Conservation (phyloP, 345 rosid species). For the Hevea brasiliensis region DNA sequence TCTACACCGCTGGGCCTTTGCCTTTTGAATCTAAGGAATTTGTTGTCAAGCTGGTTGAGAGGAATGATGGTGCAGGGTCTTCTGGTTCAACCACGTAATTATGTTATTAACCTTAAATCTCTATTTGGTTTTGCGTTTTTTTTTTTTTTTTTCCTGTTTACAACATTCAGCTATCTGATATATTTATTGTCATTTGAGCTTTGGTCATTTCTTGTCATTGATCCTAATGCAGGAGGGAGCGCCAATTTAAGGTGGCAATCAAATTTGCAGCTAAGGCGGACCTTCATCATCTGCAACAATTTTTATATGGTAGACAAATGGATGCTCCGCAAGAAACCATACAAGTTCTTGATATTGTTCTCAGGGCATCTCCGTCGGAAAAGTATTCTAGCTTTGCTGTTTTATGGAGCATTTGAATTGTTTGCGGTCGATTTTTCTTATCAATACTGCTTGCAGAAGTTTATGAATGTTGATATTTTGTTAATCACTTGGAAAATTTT, state of each 20-base stretch:
- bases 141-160: neutral
- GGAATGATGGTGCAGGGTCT: slow-evolving; percentile 14
- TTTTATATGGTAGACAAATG: slow-evolving; percentile 32
- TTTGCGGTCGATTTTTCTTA: too few relatives aligned
- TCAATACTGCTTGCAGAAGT: too few relatives aligned
- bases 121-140: too few relatives aligned
- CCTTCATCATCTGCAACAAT: slow-evolving; percentile 41
- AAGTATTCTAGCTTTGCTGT: neutral
- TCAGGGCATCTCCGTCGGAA: slow-evolving; percentile 51
- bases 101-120: too few relatives aligned
- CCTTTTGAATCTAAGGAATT: slow-evolving; percentile 70
- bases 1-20: slow-evolving; percentile 66
- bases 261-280: slow-evolving; percentile 49
- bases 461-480: neutral
- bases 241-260: slow-evolving; percentile 51
- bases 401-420: too few relatives aligned
- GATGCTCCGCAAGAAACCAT: slow-evolving; percentile 64
- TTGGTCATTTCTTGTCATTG: too few relatives aligned
- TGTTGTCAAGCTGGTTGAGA: slow-evolving; percentile 35
- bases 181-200: too few relatives aligned
- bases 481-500: neutral
- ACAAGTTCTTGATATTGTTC: slow-evolving; percentile 70
- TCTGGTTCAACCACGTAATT: slow-evolving; percentile 32
- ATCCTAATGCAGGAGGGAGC: slow-evolving; percentile 45
- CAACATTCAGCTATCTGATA: too few relatives aligned